These are phyloP conservation scores for Eremochloa ophiuroides DNA, from an alignment of 176 grass and related monocot genomes.

Conservation along the genomic window DNA sequence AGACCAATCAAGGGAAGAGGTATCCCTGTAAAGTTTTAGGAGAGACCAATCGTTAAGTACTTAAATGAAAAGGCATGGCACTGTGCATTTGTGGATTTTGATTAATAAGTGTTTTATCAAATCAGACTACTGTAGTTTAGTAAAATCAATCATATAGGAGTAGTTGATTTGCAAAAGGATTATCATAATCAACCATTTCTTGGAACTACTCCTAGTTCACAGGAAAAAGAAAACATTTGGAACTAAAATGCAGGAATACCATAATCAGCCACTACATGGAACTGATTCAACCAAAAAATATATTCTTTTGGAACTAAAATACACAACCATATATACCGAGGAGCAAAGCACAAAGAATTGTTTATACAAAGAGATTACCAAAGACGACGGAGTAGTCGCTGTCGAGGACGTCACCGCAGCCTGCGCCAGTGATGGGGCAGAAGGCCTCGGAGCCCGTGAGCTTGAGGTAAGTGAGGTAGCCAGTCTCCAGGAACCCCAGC, in stretches of 20 bases:
- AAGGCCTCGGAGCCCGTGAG: constrained; percentile 73
- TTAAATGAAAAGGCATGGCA: background rate
- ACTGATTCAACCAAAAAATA: background rate
- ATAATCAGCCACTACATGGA: background rate
- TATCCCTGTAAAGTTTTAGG: constrained; percentile 46
- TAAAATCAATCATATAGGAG: background rate
- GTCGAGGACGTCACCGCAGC: constrained; percentile 70
- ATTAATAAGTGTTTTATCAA: background rate
- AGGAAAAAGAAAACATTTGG: background rate
- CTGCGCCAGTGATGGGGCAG: constrained; percentile 66
- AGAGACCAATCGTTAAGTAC: background rate
- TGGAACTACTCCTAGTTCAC: background rate
- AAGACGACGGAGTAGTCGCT: constrained; percentile 75
- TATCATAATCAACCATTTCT: background rate
- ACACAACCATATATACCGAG: background rate
- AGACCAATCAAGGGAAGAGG: constrained; percentile 74
- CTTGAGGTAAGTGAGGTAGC: constrained; percentile 87
- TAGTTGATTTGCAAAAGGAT: background rate
- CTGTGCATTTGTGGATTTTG: background rate
- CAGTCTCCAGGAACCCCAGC: constrained; percentile 78
- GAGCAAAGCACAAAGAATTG: background rate
- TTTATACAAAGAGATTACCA: constrained; percentile 40
- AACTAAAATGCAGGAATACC: background rate
- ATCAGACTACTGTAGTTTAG: background rate
- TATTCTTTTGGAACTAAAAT: background rate